Evolutionary conservation across 2,329 filamentous ascomycete genomes (phyloP).

Genomic region (Colletotrichum sp.): DNA sequence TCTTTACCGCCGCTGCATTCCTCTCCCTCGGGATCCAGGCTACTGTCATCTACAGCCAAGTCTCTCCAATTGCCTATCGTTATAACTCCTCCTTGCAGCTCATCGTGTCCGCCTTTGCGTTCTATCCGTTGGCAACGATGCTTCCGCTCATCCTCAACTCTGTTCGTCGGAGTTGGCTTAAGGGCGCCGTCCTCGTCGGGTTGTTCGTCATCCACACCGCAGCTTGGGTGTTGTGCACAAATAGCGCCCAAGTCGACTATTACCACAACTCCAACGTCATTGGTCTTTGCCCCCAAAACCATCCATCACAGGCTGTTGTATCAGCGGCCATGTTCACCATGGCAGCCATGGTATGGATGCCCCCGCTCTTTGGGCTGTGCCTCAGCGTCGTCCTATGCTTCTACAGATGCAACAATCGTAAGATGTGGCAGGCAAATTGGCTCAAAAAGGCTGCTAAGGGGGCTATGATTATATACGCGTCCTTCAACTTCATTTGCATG

Average conservation of each 20-base stretch:
- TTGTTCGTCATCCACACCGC: conserved; percentile 2
- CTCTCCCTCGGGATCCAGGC: background rate
- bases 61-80: background rate
- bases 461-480: background rate
- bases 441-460: background rate
- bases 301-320: background rate
- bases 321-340: conserved; percentile 11
- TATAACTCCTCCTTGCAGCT: background rate
- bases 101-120: conserved; percentile 1
- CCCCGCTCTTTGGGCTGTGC: conserved; percentile 18
- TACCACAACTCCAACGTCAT: background rate
- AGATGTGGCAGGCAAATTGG: conserved; percentile 11
- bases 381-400: conserved; percentile 9
- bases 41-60: background rate
- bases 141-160: conserved; percentile 2
- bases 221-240: conserved; percentile 6
- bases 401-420: conserved; percentile 11
- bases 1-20: conserved; percentile 4
- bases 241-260: background rate
- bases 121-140: conserved; percentile 5
- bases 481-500: conserved; percentile 6
- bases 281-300: background rate
- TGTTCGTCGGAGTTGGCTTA: background rate
- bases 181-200: background rate
- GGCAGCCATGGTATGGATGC: conserved; percentile 18